phyloP scores from a whole-genome alignment of 805 yeast species.

The Starmerella bombi region DNA sequence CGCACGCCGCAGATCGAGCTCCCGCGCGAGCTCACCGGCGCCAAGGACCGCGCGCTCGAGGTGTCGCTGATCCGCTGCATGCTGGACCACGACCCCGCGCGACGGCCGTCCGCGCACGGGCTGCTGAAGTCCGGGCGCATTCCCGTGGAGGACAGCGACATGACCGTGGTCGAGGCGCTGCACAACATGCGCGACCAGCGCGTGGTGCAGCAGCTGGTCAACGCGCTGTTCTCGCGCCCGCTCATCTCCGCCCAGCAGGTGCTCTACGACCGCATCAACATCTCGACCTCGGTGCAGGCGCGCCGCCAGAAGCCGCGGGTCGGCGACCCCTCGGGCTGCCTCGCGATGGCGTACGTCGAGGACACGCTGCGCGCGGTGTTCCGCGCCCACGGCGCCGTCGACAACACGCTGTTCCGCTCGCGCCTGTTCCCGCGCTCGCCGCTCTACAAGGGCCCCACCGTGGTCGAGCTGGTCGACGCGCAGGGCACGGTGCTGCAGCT shows the following conservation, averaged over 20 bases:
- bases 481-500: constrained; percentile 80
- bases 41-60: constrained; percentile 40
- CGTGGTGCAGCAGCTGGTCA: constrained; percentile 87
- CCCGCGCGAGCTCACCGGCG: constrained; percentile 51
- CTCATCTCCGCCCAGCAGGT: constrained; percentile 74
- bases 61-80: constrained; percentile 52
- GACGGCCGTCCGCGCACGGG: constrained; percentile 67
- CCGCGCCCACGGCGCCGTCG: constrained; percentile 74
- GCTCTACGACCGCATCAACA: constrained; percentile 44
- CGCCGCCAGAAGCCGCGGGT: constrained; percentile 11
- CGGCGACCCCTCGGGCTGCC: constrained; percentile 6
- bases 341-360: constrained; percentile 45
- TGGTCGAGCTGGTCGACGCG: constrained; percentile 69
- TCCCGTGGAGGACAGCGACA: constrained; percentile 84
- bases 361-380: constrained; percentile 52
- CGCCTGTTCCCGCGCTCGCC: constrained; percentile 72
- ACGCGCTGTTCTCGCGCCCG: constrained; percentile 72
- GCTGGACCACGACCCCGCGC: constrained; percentile 63
- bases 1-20: constrained; percentile 49
- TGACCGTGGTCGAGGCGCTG: constrained; percentile 75
- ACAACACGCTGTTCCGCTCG: constrained; percentile 46
- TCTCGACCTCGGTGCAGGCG: constrained; percentile 2
- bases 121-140: constrained; percentile 68
- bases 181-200: constrained; percentile 76
- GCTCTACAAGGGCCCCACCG: constrained; percentile 47